Conservation (phyloP, 805 yeast species). For the Blastobotrys americana region DNA sequence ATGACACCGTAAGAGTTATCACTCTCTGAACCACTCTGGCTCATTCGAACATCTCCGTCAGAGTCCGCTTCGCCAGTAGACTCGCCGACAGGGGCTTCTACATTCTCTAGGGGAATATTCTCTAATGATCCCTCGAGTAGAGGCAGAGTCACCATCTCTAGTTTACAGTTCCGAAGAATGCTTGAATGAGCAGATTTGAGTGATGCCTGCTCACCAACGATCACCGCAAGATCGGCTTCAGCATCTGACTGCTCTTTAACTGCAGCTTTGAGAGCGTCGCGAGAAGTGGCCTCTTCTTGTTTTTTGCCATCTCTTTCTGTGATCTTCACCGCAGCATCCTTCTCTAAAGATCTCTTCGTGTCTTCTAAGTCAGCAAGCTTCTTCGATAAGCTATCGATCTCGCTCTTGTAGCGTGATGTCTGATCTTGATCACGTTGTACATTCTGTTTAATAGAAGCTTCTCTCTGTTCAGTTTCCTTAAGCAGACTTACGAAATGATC, state of each 20-base stretch:
- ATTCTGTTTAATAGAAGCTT: slow-evolving; percentile 29
- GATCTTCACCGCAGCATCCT: slow-evolving; percentile 11
- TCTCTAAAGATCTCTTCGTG: slow-evolving; percentile 13
- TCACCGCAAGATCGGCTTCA: background rate
- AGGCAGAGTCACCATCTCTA: slow-evolving; percentile 63
- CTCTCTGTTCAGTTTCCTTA: slow-evolving; percentile 43
- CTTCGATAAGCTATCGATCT: slow-evolving; percentile 36
- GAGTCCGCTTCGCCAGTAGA: slow-evolving; percentile 27
- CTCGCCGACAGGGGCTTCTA: slow-evolving; percentile 10
- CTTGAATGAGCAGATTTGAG: slow-evolving; percentile 44
- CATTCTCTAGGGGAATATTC: slow-evolving; percentile 52
- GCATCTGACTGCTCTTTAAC: slow-evolving; percentile 25
- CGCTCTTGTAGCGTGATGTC: slow-evolving; percentile 31
- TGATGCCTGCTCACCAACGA: slow-evolving; percentile 50
- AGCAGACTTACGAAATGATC: slow-evolving; percentile 58
- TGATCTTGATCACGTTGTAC: slow-evolving; percentile 36
- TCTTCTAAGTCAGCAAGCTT: slow-evolving; percentile 18
- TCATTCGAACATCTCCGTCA: slow-evolving; percentile 24
- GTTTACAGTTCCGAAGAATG: slow-evolving; percentile 62
- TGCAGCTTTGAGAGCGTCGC: slow-evolving; percentile 11
- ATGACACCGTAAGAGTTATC: slow-evolving; percentile 29
- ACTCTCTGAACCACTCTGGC: slow-evolving; percentile 19
- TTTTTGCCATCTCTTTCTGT: slow-evolving; percentile 23
- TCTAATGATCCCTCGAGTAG: slow-evolving; percentile 53
- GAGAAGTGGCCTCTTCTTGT: slow-evolving; percentile 35